Conservation (phyloP, 345 rosid species). For the Erodium maritimum region DNA sequence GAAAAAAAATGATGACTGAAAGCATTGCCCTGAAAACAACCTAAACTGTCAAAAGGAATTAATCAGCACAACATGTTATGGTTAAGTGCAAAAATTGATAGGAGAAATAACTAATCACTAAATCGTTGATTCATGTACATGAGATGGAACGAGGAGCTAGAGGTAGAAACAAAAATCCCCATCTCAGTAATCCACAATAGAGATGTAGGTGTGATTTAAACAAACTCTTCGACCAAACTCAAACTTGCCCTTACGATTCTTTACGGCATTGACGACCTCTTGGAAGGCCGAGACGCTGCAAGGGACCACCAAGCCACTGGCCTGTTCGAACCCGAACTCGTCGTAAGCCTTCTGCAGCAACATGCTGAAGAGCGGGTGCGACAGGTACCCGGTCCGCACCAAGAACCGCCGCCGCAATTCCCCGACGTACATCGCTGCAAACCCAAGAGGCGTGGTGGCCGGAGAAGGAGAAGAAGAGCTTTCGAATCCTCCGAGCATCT, state of each 20-base stretch:
- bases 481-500: conserved; percentile 26
- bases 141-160: too few species aligned
- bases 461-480: conserved; percentile 11
- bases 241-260: conserved; percentile 45
- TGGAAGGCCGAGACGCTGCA: conserved; percentile 54
- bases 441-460: conserved; percentile 43
- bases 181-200: neutral
- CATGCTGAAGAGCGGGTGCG: too few species aligned
- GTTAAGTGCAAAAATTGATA: too few species aligned
- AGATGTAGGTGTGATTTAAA: conserved; percentile 12
- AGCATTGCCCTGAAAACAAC: too few species aligned
- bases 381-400: too few species aligned
- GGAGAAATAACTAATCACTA: too few species aligned
- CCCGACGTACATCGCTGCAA: conserved; percentile 60
- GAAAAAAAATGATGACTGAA: too few species aligned
- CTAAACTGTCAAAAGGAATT: too few species aligned
- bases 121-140: too few species aligned
- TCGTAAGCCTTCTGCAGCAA: conserved; percentile 59
- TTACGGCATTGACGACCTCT: conserved; percentile 51
- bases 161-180: too few species aligned
- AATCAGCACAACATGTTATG: too few species aligned
- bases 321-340: conserved; percentile 45
- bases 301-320: conserved; percentile 47
- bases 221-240: conserved; percentile 61
- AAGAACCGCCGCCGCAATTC: conserved; percentile 49